Evolutionary conservation across 805 yeast species (phyloP), one percentile per base, ranked within the genome.

Genomic region (Candida vartiovaarae): DNA sequence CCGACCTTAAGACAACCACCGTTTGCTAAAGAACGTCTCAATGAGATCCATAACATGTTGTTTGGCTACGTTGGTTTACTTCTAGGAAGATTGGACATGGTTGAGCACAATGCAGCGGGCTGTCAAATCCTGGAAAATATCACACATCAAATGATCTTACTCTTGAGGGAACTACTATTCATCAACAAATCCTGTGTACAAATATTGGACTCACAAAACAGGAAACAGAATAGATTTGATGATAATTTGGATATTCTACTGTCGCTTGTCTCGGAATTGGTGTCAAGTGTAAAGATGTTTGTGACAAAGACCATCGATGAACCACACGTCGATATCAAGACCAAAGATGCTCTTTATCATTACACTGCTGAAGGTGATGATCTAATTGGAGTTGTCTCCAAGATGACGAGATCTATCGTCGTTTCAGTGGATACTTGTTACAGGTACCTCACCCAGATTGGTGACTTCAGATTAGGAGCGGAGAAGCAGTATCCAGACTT

Each of bases 71-170:
- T 84, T 49, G 81, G 83, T 2, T 55, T 85, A 50, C 74, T 84
- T 8, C 69, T 83, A 11, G 95, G 95, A n/a, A 65, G 95, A 53
- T 63, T 85, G 50, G 93, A 85, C 59, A 68, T 85, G 61, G 77
- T 84, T 32, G 93, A 85, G 56, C 83, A 80, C 52, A 84, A 84
- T 56, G 72, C 79, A 4, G 68, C 68, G 15, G 91, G 91, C 2
- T 80, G 88, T 55, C 82, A 81, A 49, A 60, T 79, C 6, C 60
- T 85, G 42, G 90, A 84, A 53, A 69, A 73, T 15, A 65, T 85
- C 11, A 75, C 80, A 3, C 85, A 82, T 52, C 93, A 85, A 52
- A 71, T 84, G 36, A 81, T 82, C 41, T 59, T 83, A 29, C 59
- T 84, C 20, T 62, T 82, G 37, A 66, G 83, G 54, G 95, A 85